Conservation (phyloP, 2,329 filamentous ascomycete genomes). For the Penicillium sp. region DNA sequence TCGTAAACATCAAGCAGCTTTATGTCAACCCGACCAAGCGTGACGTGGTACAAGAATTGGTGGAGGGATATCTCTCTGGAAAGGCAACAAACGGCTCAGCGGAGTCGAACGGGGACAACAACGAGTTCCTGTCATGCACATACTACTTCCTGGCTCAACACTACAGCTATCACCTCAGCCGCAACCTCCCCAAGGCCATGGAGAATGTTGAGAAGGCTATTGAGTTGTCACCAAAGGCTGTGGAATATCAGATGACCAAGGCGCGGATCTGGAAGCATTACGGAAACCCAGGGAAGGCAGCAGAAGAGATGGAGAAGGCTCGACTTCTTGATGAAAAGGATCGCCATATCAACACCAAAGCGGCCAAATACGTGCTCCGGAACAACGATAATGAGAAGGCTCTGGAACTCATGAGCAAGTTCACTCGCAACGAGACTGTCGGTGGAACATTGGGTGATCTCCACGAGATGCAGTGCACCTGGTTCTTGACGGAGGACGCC, state of each 20-base stretch:
- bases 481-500: slow-evolving; percentile 94
- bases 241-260: slow-evolving; percentile 93
- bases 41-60: slow-evolving; percentile 69
- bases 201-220: slow-evolving; percentile 82
- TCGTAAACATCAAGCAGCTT: slow-evolving; percentile 92
- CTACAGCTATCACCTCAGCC: slow-evolving; percentile 88
- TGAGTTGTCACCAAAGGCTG: slow-evolving; percentile 71
- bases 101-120: slow-evolving; percentile 51
- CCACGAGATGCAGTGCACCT: slow-evolving; percentile 97
- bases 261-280: slow-evolving; percentile 91
- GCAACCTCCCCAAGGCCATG: slow-evolving; percentile 76
- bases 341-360: slow-evolving; percentile 97
- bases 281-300: slow-evolving; percentile 74
- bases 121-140: slow-evolving; percentile 69
- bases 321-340: slow-evolving; percentile 83
- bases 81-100: slow-evolving; percentile 49
- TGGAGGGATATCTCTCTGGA: slow-evolving; percentile 70
- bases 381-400: slow-evolving; percentile 88
- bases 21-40: slow-evolving; percentile 78
- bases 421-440: slow-evolving; percentile 85
- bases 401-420: slow-evolving; percentile 84
- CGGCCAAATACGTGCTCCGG: slow-evolving; percentile 91
- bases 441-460: slow-evolving; percentile 88
- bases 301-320: slow-evolving; percentile 84
- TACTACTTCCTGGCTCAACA: slow-evolving; percentile 95